phyloP scores from a whole-genome alignment of 768 basidiomycete species.

The Pulveroboletus ravenelii region DNA sequence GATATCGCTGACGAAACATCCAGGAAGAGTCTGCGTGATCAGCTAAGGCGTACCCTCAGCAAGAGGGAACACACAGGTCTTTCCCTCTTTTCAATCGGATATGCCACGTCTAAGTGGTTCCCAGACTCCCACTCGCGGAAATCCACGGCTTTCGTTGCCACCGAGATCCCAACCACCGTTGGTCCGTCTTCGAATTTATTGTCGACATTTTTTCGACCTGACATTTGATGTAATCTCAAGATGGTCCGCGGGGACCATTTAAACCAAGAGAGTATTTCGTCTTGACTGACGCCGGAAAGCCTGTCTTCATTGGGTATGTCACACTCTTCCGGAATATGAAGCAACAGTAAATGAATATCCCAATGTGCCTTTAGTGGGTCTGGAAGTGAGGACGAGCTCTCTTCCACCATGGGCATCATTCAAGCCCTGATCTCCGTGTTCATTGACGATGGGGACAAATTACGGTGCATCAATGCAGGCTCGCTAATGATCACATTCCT shows the following conservation, averaged over 20 bases:
- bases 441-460: slow-evolving; percentile 84
- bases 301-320: slow-evolving; percentile 84
- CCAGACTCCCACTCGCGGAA: slow-evolving; percentile 13
- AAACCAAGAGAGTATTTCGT: slow-evolving; percentile 82
- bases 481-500: slow-evolving; percentile 81
- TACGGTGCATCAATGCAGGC: slow-evolving; percentile 81
- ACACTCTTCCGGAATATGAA: not conserved
- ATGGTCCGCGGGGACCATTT: slow-evolving; percentile 21
- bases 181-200: slow-evolving; percentile 15
- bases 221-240: slow-evolving; percentile 3
- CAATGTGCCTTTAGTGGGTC: slow-evolving; percentile 38
- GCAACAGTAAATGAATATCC: not conserved
- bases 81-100: not conserved
- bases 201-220: slow-evolving; percentile 1
- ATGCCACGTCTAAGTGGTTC: not conserved
- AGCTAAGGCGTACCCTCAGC: slow-evolving; percentile 62
- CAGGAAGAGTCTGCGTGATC: slow-evolving; percentile 64
- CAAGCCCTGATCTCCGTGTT: slow-evolving; percentile 96
- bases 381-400: slow-evolving; percentile 54
- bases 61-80: slow-evolving; percentile 47
- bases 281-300: slow-evolving; percentile 93
- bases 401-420: slow-evolving; percentile 85
- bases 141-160: slow-evolving; percentile 21
- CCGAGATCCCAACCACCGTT: slow-evolving; percentile 32
- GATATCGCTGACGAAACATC: slow-evolving; percentile 49